Conservation (phyloP, 2,329 filamentous ascomycete species). For the Cladophialophora yegresii region DNA sequence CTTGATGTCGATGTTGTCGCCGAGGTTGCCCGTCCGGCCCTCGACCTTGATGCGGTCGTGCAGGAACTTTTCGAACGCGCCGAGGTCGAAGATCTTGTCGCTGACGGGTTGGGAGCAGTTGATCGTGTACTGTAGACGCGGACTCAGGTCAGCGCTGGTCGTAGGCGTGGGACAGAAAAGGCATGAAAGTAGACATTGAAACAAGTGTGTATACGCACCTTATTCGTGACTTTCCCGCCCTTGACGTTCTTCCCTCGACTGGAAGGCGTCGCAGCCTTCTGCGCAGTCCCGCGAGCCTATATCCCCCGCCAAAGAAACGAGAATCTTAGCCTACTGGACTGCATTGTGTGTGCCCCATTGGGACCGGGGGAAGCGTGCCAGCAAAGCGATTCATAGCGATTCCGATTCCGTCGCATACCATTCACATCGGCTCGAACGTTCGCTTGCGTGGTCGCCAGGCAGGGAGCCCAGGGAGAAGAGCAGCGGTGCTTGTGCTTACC, state of each 20-base stretch:
- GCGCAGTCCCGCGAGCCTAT: slow-evolving; percentile 49
- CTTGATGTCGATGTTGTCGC: slow-evolving; percentile 85
- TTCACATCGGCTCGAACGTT: slow-evolving; percentile 37
- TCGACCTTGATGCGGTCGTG: slow-evolving; percentile 99
- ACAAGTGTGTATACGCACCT: slow-evolving; percentile 43
- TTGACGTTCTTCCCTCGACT: slow-evolving; percentile 1
- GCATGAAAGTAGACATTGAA: no score
- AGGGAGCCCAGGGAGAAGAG: not conserved
- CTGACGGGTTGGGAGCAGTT: slow-evolving; percentile 96
- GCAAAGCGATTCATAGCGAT: slow-evolving; percentile 95
- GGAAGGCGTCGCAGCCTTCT: slow-evolving; percentile 16
- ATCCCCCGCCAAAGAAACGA: slow-evolving; percentile 43
- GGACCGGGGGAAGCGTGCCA: slow-evolving; percentile 57
- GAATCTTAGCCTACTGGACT: slow-evolving; percentile 99
- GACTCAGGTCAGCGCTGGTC: not conserved
- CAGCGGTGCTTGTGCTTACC: slow-evolving; percentile 37
- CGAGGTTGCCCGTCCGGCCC: slow-evolving; percentile 96
- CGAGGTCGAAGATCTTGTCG: slow-evolving; percentile 99
- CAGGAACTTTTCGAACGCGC: slow-evolving; percentile 99
- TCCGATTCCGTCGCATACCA: no score
- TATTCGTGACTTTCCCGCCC: slow-evolving; percentile 50
- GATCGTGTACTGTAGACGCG: slow-evolving; percentile 81
- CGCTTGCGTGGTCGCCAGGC: no score
- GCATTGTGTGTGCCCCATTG: slow-evolving; percentile 44
- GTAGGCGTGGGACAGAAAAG: not conserved